These are phyloP conservation scores for Farysia itapuensis DNA, from an alignment of 1,284 basidiomycete genomes.

Conservation along the genomic window DNA sequence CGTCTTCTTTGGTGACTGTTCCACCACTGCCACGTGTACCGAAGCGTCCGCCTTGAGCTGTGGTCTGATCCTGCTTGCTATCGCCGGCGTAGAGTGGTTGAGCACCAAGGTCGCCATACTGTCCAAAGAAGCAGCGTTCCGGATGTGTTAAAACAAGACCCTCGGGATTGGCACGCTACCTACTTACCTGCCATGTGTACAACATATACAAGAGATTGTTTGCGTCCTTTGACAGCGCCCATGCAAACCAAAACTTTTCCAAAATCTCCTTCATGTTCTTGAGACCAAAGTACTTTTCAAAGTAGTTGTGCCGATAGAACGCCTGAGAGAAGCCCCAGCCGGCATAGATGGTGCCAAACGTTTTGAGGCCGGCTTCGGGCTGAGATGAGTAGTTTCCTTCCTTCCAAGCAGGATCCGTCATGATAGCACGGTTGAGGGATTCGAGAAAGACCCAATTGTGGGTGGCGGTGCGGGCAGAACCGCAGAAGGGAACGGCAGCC, in stretches of 20 bases:
- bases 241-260: conserved; percentile 24
- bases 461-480: conserved; percentile 32
- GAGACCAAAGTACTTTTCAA: conserved; percentile 26
- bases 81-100: conserved; percentile 26
- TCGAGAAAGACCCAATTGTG: conserved; percentile 45
- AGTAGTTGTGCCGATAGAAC: conserved; percentile 34
- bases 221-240: conserved; percentile 27
- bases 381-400: conserved; percentile 16
- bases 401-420: conserved; percentile 17
- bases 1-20: conserved; percentile 9
- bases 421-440: conserved; percentile 16
- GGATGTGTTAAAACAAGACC: background rate
- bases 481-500: conserved; percentile 38
- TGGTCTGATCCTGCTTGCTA: conserved; percentile 11
- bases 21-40: conserved; percentile 13
- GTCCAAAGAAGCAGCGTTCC: background rate
- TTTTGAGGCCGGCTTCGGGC: conserved; percentile 31
- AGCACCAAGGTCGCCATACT: conserved; percentile 32
- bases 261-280: conserved; percentile 9
- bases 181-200: conserved; percentile 17
- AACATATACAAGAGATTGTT: conserved; percentile 39
- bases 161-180: background rate
- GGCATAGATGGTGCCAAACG: conserved; percentile 41
- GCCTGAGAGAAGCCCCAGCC: conserved; percentile 45
- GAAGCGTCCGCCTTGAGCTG: conserved; percentile 6